phyloP scores from a whole-genome alignment of 768 basidiomycete genomes.

The Termitomyces sp. region DNA sequence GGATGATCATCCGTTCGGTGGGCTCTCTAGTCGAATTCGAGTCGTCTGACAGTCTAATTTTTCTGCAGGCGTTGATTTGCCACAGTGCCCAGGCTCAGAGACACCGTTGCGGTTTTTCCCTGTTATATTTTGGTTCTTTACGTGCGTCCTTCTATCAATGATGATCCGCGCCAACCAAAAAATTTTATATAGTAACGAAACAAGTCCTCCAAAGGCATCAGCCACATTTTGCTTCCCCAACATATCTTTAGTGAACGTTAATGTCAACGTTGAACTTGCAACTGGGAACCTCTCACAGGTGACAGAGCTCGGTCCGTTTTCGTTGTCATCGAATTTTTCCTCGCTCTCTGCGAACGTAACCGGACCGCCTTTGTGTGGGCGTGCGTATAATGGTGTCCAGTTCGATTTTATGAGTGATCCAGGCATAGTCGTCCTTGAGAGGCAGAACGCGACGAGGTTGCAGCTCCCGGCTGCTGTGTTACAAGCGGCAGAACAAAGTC shows the following conservation, averaged over 20 bases:
- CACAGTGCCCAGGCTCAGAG: conserved; percentile 19
- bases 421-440: conserved; percentile 32
- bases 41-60: neutral
- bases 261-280: conserved; percentile 36
- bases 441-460: conserved; percentile 37
- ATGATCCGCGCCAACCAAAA: neutral
- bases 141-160: conserved; percentile 19
- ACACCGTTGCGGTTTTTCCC: conserved; percentile 35
- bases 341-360: conserved; percentile 39
- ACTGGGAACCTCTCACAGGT: conserved; percentile 39
- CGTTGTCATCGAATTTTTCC: conserved; percentile 31
- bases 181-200: conserved; percentile 23
- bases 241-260: conserved; percentile 39
- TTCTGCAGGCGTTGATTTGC: conserved; percentile 22
- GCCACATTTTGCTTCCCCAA: conserved; percentile 43
- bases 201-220: conserved; percentile 30
- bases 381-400: conserved; percentile 48
- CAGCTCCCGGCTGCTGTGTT: conserved; percentile 48
- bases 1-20: conserved; percentile 38
- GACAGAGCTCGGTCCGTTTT: conserved; percentile 30
- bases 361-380: conserved; percentile 35
- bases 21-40: neutral
- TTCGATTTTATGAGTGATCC: conserved; percentile 37
- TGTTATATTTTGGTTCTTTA: conserved; percentile 55
- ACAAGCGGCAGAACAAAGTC: conserved; percentile 36